A percentile compares a stretch with the other conserved stretches of the same genome.
Evolutionary conservation across 306 rosid genomes (phyloP).

Genomic region (Carpinus fangiana): DNA sequence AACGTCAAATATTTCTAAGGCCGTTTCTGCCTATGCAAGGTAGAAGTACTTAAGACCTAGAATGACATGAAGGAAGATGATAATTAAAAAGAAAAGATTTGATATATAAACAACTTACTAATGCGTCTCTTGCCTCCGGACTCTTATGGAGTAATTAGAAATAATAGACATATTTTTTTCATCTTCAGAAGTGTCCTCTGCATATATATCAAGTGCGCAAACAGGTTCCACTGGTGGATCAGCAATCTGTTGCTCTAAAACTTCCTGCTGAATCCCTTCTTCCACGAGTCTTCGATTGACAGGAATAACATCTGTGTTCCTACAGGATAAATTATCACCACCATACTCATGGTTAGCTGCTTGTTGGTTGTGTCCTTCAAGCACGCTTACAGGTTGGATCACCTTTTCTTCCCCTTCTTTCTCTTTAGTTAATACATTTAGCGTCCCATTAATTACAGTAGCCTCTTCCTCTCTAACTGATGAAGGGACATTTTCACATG

Average conservation of each 20-base stretch:
- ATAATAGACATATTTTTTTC: constrained; percentile 22
- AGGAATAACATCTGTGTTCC: constrained; percentile 15
- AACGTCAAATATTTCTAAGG: background rate
- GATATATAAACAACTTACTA: constrained; percentile 42
- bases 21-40: constrained; percentile 19
- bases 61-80: constrained; percentile 13
- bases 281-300: constrained; percentile 28
- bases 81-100: background rate
- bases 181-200: constrained; percentile 33
- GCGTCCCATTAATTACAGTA: constrained; percentile 18
- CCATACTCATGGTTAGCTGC: constrained; percentile 18
- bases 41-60: constrained; percentile 12
- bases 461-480: constrained; percentile 31
- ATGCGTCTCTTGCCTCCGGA: constrained; percentile 15
- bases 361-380: constrained; percentile 30
- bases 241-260: constrained; percentile 22
- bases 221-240: constrained; percentile 24
- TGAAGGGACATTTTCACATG: constrained; percentile 14
- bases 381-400: constrained; percentile 26
- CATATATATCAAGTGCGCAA: constrained; percentile 29
- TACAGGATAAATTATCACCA: constrained; percentile 27
- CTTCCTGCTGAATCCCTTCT: constrained; percentile 28
- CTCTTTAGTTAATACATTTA: constrained; percentile 29
- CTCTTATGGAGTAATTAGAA: constrained; percentile 36
- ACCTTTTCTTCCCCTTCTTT: constrained; percentile 30